Evolutionary conservation across 202 grass and related monocot genomes (phyloP), one percentile per base, ranked within the genome.

Genomic region (Tripidium arundinaceum): DNA sequence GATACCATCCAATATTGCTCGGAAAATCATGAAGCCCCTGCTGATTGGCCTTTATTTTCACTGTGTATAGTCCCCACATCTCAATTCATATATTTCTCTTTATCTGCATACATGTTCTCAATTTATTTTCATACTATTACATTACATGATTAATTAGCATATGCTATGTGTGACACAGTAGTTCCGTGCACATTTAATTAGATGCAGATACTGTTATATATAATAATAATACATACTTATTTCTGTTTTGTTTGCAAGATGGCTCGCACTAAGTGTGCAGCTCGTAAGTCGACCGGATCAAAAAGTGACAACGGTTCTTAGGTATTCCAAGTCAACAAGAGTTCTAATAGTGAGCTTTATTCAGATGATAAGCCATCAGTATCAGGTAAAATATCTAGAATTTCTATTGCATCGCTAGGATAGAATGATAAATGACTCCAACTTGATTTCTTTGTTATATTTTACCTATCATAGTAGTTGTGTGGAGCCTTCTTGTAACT

Each of bases 301-400:
- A 70, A 67, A 69, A 68, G 28, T 65, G 77, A 54, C 70, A 72
- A 52, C 68, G 65, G 59, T 68, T 81, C 69, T 52, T 25, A 69
- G 34, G 46, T 67, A 64, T 33, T 84, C 41, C 83, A 55, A 15
- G 50, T 29, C 29, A 82, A 70, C 14, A 79, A 69, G 27, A 83
- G 46, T 55, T 82, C 79, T 31, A 66, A 14, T 36, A 79, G 37
- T 62, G 76, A 86, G 68, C 26, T 75, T 65, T 58, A 75, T 84
- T 81, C 85, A 71, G 75, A 67, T n/a, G n/a, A n/a, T 52, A 72
- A 39, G 22, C 65, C 80, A 40, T 66, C 41, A 31, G 40, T 34
- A 81, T 88, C 83, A 84, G 91, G 91, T 81, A 83, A 76, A 81
- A 19, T 57, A 3, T 47, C 19, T 14, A 38, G 50, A 57, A 26